Base-by-base conservation (phyloP, 192 early-diverging fungal genomes). In the Backusella psychrophila region DNA sequence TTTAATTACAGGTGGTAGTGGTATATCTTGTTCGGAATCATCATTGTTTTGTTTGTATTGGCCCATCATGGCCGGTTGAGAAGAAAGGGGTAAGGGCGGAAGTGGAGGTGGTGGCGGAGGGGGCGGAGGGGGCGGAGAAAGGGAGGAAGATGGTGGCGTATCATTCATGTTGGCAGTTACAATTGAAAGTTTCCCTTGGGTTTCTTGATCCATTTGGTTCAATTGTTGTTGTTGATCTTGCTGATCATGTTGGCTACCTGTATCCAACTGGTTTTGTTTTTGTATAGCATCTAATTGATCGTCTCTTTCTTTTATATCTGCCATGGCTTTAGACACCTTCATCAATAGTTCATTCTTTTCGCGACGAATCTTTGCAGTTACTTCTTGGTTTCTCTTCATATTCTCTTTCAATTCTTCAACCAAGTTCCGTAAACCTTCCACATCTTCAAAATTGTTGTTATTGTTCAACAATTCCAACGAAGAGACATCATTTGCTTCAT, bases 341-440 rank as follows among this genome's bases (percentile, higher is more conserved):
- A 81, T 81, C 11, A 78, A 11, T 17, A 81, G 36, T 19, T 81
- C 80, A 66, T 81, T 81, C 63, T 81, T 81, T 35, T 81, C 80
- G 34, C 76, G 72, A 2, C 80, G 72, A 15, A 81, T 81, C 41
- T 81, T 81, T 19, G 76, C 46, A 6, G 72, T 34, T 1, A 73
- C 56, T 19, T 81, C 80, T 53, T 81, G 65, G 68, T 44, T 49
- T 19, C 63, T 74, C 2, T 75, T 69, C 3, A 81, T 5, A 0
- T 52, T 49, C 7, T 81, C 76, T 52, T 75, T 68, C 5, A 75
- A 68, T 35, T 81, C 80, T 42, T 74, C 77, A 6, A 81, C 72
- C 73, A 78, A 71, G 38, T 77, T 77, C 39, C 76, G 34, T 29
- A 81, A 12, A 15, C 76, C 76, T 44, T 81, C 76, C 0, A 77